Percentiles rank a stretch among this genome's conserved stretches.
These are phyloP conservation scores for Hexamita inflata DNA, from an alignment of 208 protist species.

Conservation along the genomic window DNA sequence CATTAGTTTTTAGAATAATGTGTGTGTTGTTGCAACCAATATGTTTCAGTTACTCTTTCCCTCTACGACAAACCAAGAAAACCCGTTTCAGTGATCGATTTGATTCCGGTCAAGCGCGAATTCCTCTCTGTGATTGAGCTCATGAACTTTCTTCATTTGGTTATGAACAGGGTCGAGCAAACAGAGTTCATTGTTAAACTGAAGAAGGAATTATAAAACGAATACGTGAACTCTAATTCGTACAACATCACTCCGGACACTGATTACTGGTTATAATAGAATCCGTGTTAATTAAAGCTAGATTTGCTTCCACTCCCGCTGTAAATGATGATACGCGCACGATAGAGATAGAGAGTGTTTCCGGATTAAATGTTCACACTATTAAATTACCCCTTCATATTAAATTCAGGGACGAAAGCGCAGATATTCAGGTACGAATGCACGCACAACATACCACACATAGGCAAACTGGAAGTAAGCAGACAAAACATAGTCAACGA, in stretches of 20 bases:
- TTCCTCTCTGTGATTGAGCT: too few species aligned
- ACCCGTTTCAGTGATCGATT: too few species aligned
- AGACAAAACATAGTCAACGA: conserved; percentile 6
- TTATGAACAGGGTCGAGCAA: too few species aligned
- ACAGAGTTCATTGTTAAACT: too few species aligned
- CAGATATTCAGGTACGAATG: neutral
- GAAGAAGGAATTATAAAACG: neutral
- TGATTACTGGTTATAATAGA: neutral
- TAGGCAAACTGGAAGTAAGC: neutral
- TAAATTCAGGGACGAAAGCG: neutral
- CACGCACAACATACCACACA: neutral
- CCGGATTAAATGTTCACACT: neutral
- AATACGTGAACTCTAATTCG: neutral
- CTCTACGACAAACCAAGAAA: too few species aligned
- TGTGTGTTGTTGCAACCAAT: too few species aligned
- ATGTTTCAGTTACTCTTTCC: too few species aligned
- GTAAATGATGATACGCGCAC: neutral
- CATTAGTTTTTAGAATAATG: too few species aligned
- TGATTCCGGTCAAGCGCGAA: too few species aligned
- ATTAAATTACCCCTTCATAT: conserved; percentile 19
- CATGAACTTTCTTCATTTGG: too few species aligned
- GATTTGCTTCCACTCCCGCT: neutral
- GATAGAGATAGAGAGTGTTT: neutral
- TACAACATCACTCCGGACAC: neutral
- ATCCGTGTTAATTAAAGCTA: neutral